A percentile compares a stretch with the other conserved stretches of the same genome.
Evolutionary conservation across 2,329 filamentous ascomycete genomes (phyloP).

Genomic region (Leptographium wingfieldii): DNA sequence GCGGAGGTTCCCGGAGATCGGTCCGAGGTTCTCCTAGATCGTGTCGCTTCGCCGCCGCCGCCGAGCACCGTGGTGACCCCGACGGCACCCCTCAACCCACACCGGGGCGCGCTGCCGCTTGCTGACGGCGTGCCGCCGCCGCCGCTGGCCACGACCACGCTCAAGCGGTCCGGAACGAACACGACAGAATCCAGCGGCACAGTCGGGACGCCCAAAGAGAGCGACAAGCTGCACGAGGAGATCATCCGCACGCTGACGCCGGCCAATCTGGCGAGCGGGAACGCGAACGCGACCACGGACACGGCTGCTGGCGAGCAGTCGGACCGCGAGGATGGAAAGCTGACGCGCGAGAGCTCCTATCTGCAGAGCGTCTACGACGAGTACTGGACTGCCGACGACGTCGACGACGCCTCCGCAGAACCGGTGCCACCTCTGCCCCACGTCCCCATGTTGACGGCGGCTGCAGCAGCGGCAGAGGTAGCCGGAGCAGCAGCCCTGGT

Average conservation of each 20-base stretch:
- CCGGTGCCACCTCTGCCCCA: background rate
- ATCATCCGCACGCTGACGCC: conserved; percentile 59
- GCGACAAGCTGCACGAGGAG: conserved; percentile 58
- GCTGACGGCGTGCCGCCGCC: conserved; percentile 14
- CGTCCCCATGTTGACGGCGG: background rate
- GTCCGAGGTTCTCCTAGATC: background rate
- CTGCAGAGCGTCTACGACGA: conserved; percentile 54
- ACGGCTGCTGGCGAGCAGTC: background rate
- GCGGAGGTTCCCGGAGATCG: background rate
- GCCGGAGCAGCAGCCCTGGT: background rate
- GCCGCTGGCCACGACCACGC: conserved; percentile 7
- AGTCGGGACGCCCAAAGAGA: conserved; percentile 48
- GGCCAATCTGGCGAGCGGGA: conserved; percentile 16
- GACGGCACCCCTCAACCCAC: conserved; percentile 33
- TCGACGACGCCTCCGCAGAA: background rate
- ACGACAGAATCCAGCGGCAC: conserved; percentile 30
- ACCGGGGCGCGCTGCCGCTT: conserved; percentile 21
- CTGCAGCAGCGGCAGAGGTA: background rate
- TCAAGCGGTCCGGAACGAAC: conserved; percentile 30
- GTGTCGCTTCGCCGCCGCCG: background rate
- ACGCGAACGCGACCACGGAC: conserved; percentile 1
- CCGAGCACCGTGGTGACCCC: conserved; percentile 18
- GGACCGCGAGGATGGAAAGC: background rate
- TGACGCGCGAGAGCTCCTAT: conserved; percentile 45
- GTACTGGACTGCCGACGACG: conserved; percentile 45